Base-by-base conservation (phyloP, 148 eudicot species). In the Amaranthus palmeri region DNA sequence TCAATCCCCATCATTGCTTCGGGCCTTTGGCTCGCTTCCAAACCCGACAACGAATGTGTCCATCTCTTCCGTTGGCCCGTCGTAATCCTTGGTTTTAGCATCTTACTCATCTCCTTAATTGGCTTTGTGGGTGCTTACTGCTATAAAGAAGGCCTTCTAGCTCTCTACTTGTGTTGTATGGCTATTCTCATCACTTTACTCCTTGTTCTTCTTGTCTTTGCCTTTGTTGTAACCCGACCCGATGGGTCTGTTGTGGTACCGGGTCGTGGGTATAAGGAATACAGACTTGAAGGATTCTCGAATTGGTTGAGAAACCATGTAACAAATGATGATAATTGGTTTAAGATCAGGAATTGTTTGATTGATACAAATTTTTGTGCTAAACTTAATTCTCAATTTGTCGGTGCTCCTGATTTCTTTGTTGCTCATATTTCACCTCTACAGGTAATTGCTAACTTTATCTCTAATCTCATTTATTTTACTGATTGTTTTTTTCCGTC, bases 1-100 rank as follows among this genome's bases (percentile, higher is more conserved):
- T 91, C 99, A 55, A 82, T 90, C 72, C 97, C 99, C 50, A 88
- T 95, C 3, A 88, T 95, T 67, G 80, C 96, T 15, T 82, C 97
- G 10, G 97, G 99, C 43, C 82, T 92, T 36, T 95, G 97, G 99
- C 85, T 95, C 0, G 91, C 97, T 36, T 84, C 96, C 10, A 91
- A 90, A 73, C 85, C 93, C 72, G 96, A 95, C 86, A 92, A 87
- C 80, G 88, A 82, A 65, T 95, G 99, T 75, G 78, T 92, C 82
- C 93, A 72, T 52, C 74, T 89, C 69, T 92, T 95, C 80, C 87
- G 97, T 1, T 92, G 89, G 88, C 99, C 96, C 5, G 81, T 91
- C 44, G 80, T 92, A 67, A 68, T 85, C 61, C 59, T 86, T 8
- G 93, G 97, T 8, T 64, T 87, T 43, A 77, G 82, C 15, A 51